Percentiles rank a stretch among this genome's conserved stretches.
Conservation (phyloP, 2,329 filamentous ascomycete genomes). For the Botrytis hyacinthi region DNA sequence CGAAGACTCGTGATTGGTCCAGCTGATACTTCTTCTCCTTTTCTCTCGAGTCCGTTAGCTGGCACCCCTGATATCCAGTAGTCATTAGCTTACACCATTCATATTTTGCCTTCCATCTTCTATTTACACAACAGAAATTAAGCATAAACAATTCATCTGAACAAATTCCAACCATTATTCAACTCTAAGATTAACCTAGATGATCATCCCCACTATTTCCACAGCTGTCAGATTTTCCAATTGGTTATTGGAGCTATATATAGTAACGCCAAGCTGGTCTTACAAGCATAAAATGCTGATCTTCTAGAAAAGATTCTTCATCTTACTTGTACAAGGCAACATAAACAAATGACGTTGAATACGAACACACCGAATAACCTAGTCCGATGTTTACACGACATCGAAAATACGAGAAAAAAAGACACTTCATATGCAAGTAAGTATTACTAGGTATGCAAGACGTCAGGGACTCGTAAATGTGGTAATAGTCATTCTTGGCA, state of each 20-base stretch:
- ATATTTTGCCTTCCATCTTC: neutral
- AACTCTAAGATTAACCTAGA: slow-evolving; percentile 4
- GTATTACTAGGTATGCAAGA: neutral
- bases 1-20: neutral
- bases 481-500: slow-evolving; percentile 8
- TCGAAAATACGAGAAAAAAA: slow-evolving; percentile 14
- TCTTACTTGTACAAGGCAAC: neutral
- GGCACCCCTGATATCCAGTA: neutral
- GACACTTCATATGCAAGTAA: neutral
- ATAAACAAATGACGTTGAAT: slow-evolving; percentile 11
- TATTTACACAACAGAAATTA: slow-evolving; percentile 5
- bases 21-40: neutral
- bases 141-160: slow-evolving; percentile 12
- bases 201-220: neutral
- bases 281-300: slow-evolving; percentile 8
- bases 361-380: neutral
- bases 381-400: neutral
- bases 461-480: neutral
- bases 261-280: slow-evolving; percentile 4
- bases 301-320: slow-evolving; percentile 13
- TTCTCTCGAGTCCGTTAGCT: neutral
- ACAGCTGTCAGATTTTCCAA: neutral
- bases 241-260: neutral
- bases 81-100: neutral
- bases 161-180: neutral